phyloP scores from a whole-genome alignment of 148 eudicot genomes.

The Tetragonia tetragonoides region DNA sequence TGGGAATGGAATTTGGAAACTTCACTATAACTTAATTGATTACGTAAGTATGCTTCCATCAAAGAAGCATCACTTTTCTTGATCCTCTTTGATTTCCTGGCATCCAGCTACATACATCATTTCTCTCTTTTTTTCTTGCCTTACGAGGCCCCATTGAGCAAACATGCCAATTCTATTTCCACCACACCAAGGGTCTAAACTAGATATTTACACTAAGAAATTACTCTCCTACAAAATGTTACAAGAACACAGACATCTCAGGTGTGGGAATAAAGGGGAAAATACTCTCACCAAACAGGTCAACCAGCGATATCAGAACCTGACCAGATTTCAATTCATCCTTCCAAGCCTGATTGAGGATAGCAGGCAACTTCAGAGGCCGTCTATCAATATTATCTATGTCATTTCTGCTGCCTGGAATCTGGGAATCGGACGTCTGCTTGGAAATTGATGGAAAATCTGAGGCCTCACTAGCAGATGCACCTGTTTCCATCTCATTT shows the following conservation, averaged over 20 bases:
- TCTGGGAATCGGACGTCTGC: constrained; percentile 11
- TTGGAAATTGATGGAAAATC: constrained; percentile 33
- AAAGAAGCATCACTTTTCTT: too few relatives aligned
- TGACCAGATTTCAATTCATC: constrained; percentile 65
- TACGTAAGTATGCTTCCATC: background rate
- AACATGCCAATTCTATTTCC: background rate
- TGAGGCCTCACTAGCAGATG: constrained; percentile 20
- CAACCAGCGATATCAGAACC: constrained; percentile 46
- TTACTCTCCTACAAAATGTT: constrained; percentile 8
- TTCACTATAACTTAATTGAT: background rate
- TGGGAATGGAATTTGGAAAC: background rate
- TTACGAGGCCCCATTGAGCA: too few relatives aligned
- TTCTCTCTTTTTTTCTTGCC: too few relatives aligned
- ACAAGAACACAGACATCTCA: constrained; percentile 58
- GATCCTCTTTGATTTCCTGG: too few relatives aligned
- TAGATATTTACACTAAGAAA: constrained; percentile 4
- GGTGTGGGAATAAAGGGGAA: constrained; percentile 57
- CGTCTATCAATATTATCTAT: constrained; percentile 19
- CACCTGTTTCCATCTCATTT: constrained; percentile 23
- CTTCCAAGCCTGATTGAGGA: constrained; percentile 62
- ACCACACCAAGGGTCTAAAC: background rate
- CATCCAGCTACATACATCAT: too few relatives aligned
- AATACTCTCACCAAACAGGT: constrained; percentile 61
- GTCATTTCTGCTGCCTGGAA: constrained; percentile 16
- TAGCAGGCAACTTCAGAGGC: constrained; percentile 35